phyloP scores from a whole-genome alignment of 768 basidiomycete genomes.

The Multifurca ochricompacta region DNA sequence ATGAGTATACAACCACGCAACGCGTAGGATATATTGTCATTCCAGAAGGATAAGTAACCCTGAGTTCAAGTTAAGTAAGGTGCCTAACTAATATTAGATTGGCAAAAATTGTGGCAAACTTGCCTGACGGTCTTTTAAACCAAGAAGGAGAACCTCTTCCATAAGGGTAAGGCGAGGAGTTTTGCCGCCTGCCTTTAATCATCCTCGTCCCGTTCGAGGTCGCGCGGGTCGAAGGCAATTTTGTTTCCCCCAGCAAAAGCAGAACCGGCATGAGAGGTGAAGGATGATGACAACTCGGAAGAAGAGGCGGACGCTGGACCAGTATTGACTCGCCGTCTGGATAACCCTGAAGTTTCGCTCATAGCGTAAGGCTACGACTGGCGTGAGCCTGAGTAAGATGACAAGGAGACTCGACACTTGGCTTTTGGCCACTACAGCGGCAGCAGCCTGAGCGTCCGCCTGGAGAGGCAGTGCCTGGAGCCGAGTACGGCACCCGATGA shows the following conservation, averaged over 20 bases:
- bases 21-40: conserved; percentile 99
- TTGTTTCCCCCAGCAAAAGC: conserved; percentile 82
- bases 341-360: conserved; percentile 34
- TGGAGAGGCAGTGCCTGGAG: not conserved
- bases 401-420: not conserved
- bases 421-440: not conserved
- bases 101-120: no score
- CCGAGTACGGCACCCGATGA: not conserved
- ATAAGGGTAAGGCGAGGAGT: conserved; percentile 86
- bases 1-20: conserved; percentile 97
- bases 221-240: conserved; percentile 91
- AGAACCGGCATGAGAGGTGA: conserved; percentile 52
- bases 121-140: conserved; percentile 95
- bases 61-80: conserved; percentile 24
- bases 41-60: conserved; percentile 99
- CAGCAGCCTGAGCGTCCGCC: not conserved
- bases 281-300: conserved; percentile 30
- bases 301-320: conserved; percentile 31
- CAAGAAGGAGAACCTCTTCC: conserved; percentile 93
- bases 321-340: conserved; percentile 47
- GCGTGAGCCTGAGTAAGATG: not conserved
- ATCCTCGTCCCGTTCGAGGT: conserved; percentile 66
- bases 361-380: conserved; percentile 1
- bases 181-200: conserved; percentile 55
- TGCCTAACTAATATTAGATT: not conserved